Percentiles rank a stretch among this genome's conserved stretches.
Evolutionary conservation across 2,329 filamentous ascomycete genomes (phyloP).

Genomic region (Elsinoe fawcettii): DNA sequence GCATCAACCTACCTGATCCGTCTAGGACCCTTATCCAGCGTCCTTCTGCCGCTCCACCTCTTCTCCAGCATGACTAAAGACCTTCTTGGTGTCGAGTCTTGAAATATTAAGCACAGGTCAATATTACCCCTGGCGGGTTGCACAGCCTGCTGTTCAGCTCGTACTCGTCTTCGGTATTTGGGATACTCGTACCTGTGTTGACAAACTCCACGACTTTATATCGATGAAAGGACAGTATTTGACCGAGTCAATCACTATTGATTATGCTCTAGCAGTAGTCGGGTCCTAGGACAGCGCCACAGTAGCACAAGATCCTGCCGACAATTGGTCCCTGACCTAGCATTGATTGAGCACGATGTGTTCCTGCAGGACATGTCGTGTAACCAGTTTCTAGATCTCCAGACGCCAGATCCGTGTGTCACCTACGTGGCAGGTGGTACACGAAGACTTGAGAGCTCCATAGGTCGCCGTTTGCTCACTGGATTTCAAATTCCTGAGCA

Average conservation of each 20-base stretch:
- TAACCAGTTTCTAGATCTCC: not conserved
- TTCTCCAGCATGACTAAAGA: not conserved
- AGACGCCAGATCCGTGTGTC: constrained; percentile 5
- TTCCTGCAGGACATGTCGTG: constrained; percentile 10
- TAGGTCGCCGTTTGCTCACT: not conserved
- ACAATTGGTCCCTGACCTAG: not conserved
- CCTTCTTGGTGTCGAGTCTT: not conserved
- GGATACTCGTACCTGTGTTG: not conserved
- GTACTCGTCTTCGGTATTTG: not conserved
- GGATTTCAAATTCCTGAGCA: not conserved
- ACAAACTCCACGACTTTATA: not conserved
- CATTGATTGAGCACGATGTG: not conserved
- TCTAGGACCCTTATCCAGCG: not conserved
- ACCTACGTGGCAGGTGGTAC: constrained; percentile 9
- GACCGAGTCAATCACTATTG: not conserved
- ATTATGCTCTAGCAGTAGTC: not conserved
- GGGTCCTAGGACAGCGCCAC: not conserved
- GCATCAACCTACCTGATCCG: not conserved
- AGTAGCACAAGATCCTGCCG: constrained; percentile 2
- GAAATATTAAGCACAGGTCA: not conserved
- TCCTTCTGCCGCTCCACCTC: not conserved
- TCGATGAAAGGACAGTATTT: not conserved
- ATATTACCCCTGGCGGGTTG: not conserved
- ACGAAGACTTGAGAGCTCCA: not conserved
- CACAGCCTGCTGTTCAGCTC: not conserved